Conservation (phyloP, 2,329 filamentous ascomycete genomes). For the Exophiala aquamarina region DNA sequence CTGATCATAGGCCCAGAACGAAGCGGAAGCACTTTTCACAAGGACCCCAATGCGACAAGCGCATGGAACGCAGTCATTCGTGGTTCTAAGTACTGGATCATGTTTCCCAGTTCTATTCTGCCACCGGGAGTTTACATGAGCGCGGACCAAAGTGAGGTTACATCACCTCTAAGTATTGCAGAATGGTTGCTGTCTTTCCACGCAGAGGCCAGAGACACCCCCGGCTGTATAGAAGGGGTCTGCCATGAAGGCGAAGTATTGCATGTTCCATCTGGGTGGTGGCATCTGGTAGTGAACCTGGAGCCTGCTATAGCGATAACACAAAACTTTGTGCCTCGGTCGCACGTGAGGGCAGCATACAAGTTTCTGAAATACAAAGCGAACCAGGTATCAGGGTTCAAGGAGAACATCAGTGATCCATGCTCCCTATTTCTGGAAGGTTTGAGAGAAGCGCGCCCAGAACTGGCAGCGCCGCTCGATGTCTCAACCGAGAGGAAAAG, state of each 20-base stretch:
- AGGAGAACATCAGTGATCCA: constrained; percentile 67
- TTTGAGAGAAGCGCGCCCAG: constrained; percentile 63
- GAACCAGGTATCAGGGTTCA: constrained; percentile 86
- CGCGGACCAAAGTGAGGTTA: constrained; percentile 87
- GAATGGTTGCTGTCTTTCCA: constrained; percentile 95
- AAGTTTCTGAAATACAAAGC: constrained; percentile 78
- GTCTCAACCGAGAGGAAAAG: constrained; percentile 66
- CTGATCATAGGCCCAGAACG: constrained; percentile 84
- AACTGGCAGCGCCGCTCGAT: constrained; percentile 66
- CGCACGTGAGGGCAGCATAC: constrained; percentile 72
- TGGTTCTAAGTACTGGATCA: constrained; percentile 96
- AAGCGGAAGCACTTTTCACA: constrained; percentile 93
- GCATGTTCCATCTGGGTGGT: constrained; percentile 93
- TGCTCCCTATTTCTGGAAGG: constrained; percentile 73
- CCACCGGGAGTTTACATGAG: constrained; percentile 87
- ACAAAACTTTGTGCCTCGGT: constrained; percentile 86
- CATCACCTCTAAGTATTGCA: constrained; percentile 89
- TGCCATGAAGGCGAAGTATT: constrained; percentile 82
- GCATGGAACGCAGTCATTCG: constrained; percentile 94
- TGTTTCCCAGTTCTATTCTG: constrained; percentile 73
- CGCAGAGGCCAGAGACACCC: constrained; percentile 70
- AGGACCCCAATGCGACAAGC: constrained; percentile 67
- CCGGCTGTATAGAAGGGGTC: constrained; percentile 81
- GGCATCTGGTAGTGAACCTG: constrained; percentile 91
- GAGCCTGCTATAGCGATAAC: constrained; percentile 84